Evolutionary conservation across 176 grass and related monocot genomes (phyloP), one percentile per base, ranked within the genome.

Genomic region (Miscanthus lutarioriparius): DNA sequence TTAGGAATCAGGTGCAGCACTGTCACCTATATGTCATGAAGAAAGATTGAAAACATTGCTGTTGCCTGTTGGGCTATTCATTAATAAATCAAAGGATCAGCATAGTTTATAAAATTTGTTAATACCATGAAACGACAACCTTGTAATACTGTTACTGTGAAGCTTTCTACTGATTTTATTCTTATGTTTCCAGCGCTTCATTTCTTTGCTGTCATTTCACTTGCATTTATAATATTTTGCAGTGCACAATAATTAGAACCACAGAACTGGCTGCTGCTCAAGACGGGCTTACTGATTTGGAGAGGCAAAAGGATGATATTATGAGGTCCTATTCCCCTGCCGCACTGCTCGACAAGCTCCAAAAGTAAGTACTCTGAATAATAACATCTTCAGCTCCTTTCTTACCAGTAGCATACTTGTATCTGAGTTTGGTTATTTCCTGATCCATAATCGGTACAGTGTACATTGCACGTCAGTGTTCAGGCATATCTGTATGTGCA

Each of bases 221-320:
- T 64, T 79, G 36, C 49, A 76, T 88, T 48, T 48, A 10, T 87
- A 35, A 69, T 77, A 30, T 33, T 33, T 33, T 87, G 66, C 88
- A 99, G 96, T 94, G 93, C 76, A 94, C 91, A n/a, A 89, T 99
- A 74, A 99, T 99, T 83, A 92, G 88, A 83, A 99, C 91, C 28
- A 91, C 93, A 64, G 93, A 99, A 86, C 80, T 99, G 51, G 96
- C 96, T 2, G 84, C 91, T 89, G 96, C 96, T 80, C 86, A 94
- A 86, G 96, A 96, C 82, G 91, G 88, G 71, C 43, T 96, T 43
- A 48, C 78, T 73, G 93, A 96, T 72, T 85, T 99, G 79, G 93
- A 99, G 80, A 91, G 82, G 88, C 82, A 91, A 72, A 99, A 91
- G 86, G 96, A 96, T 30, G 91, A 92, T 45, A 91, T 93, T 43